Evolutionary conservation across 2,329 filamentous ascomycete species (phyloP), one percentile per base, ranked within the genome.

Genomic region (Davidsoniella australis): DNA sequence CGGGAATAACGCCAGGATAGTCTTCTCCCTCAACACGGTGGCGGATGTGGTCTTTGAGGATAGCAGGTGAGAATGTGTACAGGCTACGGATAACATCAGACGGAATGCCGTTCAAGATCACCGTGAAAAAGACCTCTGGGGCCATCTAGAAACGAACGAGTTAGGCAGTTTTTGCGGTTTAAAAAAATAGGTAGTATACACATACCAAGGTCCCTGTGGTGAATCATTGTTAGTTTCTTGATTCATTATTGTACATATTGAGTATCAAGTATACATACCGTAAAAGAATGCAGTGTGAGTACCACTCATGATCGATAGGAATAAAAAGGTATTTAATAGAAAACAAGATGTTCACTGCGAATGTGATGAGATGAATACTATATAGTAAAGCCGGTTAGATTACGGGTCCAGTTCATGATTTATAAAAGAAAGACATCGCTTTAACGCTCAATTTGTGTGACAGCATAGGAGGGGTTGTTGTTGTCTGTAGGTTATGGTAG

Each of bases 51-150:
- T 73, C 69, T 53, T 79, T 73, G 0, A 96, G 72, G n/a, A 93
- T 66, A 12, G 88, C 88, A 0, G 86, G 84, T 0, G 70, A 71
- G 61, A 86, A 77, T 0, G 63, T 74, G 54, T 76, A 76, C 36
- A 89, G 67, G 43, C 75, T 61, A 49, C 65, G 59, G 37, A 73
- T 62, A 62, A 69, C 58, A 62, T 72, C 36, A 59, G 75, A 68
- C 4, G 61, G 57, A 14, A 66, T 62, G 7, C 66, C 64, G 56
- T 78, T 76, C 64, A 88, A 85, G 63, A 85, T 85, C 41, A 94
- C 87, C 33, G 82, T 82, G 66, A 83, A 82, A 57, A 96, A 85
- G 58, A 96, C 80, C 59, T 82, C 76, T 0, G 82, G 78, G n/a
- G 81, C 83, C 87, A 95, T 95, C 66, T 68, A 24, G 43, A 5